Evolutionary conservation across 108 stramenopile genomes (phyloP).

Genomic region (Cylindrotheca fusiformis): DNA sequence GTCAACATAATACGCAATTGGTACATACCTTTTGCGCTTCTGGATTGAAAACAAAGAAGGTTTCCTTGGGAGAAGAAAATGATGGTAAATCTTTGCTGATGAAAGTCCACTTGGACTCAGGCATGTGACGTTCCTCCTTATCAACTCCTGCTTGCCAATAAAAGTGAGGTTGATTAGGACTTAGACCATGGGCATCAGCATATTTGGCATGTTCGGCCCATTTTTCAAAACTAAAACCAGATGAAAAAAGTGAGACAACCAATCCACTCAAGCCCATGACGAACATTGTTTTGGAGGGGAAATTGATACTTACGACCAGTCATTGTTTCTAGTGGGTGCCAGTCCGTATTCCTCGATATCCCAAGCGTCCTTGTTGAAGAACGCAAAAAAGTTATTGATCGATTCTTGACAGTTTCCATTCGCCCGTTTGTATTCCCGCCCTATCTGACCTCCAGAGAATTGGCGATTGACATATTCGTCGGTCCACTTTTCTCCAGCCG

Average conservation of each 20-base stretch:
- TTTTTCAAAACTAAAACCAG: slow-evolving; percentile 44
- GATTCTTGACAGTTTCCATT: slow-evolving; percentile 65
- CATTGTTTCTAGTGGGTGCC: slow-evolving; percentile 66
- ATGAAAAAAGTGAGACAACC: too few relatives aligned
- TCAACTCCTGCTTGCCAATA: slow-evolving; percentile 78
- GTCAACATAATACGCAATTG: not conserved
- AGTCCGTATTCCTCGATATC: slow-evolving; percentile 49
- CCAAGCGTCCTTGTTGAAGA: slow-evolving; percentile 61
- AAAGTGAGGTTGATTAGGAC: slow-evolving; percentile 62
- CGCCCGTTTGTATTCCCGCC: slow-evolving; percentile 15
- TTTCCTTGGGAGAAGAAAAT: slow-evolving; percentile 51
- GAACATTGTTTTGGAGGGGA: too few relatives aligned
- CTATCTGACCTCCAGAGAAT: slow-evolving; percentile 29
- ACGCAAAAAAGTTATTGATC: slow-evolving; percentile 80
- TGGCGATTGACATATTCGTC: slow-evolving; percentile 73
- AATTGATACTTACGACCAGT: slow-evolving; percentile 33
- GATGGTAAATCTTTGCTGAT: slow-evolving; percentile 73
- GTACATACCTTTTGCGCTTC: slow-evolving; percentile 47
- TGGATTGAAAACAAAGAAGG: slow-evolving; percentile 68
- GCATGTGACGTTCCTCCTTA: slow-evolving; percentile 47
- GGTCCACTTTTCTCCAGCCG: slow-evolving; percentile 70
- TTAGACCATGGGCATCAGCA: slow-evolving; percentile 62
- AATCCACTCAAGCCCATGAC: too few relatives aligned
- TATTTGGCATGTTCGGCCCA: slow-evolving; percentile 79
- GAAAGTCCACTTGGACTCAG: slow-evolving; percentile 59